phyloP scores from a whole-genome alignment of 768 basidiomycete species.

The Naganishia onofrii region DNA sequence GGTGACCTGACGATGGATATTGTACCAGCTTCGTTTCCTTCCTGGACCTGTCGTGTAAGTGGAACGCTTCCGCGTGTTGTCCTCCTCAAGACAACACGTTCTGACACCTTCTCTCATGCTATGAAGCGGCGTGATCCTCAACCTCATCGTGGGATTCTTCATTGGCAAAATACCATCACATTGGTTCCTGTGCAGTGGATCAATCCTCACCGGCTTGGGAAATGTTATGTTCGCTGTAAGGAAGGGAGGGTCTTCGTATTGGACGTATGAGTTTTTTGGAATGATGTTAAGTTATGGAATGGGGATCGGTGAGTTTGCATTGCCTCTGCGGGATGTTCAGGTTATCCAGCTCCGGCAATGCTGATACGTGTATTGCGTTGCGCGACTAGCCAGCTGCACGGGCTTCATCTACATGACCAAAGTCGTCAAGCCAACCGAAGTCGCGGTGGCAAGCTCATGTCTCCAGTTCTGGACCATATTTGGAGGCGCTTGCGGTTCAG shows the following conservation, averaged over 20 bases:
- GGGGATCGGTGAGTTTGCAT: background rate
- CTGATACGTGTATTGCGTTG: background rate
- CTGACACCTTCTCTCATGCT: background rate
- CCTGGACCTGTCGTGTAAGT: background rate
- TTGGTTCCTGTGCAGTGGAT: background rate
- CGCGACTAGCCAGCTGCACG: background rate
- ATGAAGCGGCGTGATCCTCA: background rate
- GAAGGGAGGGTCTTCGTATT: background rate
- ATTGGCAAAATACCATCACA: background rate
- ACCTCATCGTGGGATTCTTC: background rate
- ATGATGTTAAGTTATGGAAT: background rate
- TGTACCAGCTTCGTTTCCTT: background rate
- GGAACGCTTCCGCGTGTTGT: background rate
- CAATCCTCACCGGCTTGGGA: background rate
- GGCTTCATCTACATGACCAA: background rate
- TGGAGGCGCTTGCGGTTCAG: slow-evolving; percentile 11
- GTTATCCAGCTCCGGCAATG: background rate
- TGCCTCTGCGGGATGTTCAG: background rate
- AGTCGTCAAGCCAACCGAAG: background rate
- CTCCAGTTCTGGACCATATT: background rate
- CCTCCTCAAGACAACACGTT: background rate
- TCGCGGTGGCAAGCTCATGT: background rate
- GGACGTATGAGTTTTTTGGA: slow-evolving; percentile 4
- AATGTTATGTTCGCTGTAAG: background rate
- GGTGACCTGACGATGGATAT: too few relatives aligned